phyloP scores from a whole-genome alignment of 129 eudicot genomes.

The Artemisia annua region DNA sequence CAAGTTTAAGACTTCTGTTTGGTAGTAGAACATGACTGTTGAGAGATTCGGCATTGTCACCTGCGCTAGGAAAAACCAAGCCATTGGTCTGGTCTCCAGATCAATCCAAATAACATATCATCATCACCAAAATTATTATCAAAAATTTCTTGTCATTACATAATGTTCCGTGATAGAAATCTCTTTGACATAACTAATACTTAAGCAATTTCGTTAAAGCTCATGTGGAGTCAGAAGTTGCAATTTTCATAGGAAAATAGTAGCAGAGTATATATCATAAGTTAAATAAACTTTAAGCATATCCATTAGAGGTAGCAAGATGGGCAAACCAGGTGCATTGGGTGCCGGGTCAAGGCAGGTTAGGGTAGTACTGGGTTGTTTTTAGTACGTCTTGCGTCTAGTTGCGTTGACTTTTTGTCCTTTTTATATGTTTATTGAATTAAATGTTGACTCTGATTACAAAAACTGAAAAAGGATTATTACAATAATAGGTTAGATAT shows the following conservation, averaged over 20 bases:
- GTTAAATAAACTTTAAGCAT: no score
- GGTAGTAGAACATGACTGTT: slow-evolving; percentile 90
- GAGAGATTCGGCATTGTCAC: slow-evolving; percentile 86
- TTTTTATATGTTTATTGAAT: no score
- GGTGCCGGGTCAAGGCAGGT: no score
- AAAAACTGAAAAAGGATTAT: no score
- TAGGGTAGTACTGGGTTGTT: no score
- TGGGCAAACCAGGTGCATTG: no score
- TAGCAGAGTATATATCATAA: no score
- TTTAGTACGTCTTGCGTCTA: no score
- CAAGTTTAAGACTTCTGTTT: slow-evolving; percentile 71
- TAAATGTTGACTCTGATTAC: no score
- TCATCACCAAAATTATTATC: slow-evolving; percentile 15
- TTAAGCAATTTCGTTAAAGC: background rate
- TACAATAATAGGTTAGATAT: no score
- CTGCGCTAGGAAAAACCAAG: slow-evolving; percentile 92
- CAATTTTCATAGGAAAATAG: slow-evolving; percentile 3
- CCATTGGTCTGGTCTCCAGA: slow-evolving; percentile 78
- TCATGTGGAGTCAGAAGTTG: slow-evolving; percentile 1
- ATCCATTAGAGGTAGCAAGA: no score
- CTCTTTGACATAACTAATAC: background rate
- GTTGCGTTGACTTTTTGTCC: no score
- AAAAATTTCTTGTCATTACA: background rate
- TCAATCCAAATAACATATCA: slow-evolving; percentile 16
- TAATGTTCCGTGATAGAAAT: background rate